Conservation (phyloP, 83 land plant species). For the Picea abies region DNA sequence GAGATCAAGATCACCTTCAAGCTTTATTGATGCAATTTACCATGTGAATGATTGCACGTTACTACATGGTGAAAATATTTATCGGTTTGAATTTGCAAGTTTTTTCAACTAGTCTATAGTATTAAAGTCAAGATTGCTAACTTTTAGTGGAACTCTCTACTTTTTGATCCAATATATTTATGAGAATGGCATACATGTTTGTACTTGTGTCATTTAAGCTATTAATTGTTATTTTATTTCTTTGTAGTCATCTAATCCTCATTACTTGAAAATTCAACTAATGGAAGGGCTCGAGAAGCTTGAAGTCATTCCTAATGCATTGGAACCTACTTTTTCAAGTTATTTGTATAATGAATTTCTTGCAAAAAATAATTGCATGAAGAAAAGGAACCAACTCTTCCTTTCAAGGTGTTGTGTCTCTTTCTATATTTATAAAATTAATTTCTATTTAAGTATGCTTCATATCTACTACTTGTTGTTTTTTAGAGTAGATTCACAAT, state of each 20-base stretch:
- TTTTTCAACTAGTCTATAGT: conserved; percentile 12
- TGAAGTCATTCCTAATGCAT: conserved; percentile 54
- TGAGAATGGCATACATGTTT: neutral
- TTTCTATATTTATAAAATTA: neutral
- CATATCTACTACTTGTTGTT: neutral
- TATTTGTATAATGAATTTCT: conserved; percentile 55
- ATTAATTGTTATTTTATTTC: neutral
- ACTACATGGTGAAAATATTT: conserved; percentile 77
- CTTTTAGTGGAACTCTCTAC: conserved; percentile 17
- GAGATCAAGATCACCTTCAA: conserved; percentile 54
- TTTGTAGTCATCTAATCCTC: conserved; percentile 46
- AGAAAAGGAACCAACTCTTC: conserved; percentile 39
- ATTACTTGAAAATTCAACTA: conserved; percentile 54
- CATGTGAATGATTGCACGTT: conserved; percentile 80
- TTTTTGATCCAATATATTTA: neutral
- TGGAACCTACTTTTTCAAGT: conserved; percentile 55
- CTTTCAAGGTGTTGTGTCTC: conserved; percentile 38
- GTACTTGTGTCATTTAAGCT: neutral
- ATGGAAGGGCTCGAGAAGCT: conserved; percentile 69
- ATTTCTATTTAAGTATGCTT: neutral
- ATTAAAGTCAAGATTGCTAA: conserved; percentile 21
- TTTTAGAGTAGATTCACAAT: neutral
- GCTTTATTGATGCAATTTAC: conserved; percentile 76
- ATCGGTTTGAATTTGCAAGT: conserved; percentile 81
- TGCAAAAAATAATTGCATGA: conserved; percentile 27